A percentile compares a stretch with the other conserved stretches of the same genome.
Evolutionary conservation across 257 asterid species (phyloP).

Genomic region (Forsythia viridissima): DNA sequence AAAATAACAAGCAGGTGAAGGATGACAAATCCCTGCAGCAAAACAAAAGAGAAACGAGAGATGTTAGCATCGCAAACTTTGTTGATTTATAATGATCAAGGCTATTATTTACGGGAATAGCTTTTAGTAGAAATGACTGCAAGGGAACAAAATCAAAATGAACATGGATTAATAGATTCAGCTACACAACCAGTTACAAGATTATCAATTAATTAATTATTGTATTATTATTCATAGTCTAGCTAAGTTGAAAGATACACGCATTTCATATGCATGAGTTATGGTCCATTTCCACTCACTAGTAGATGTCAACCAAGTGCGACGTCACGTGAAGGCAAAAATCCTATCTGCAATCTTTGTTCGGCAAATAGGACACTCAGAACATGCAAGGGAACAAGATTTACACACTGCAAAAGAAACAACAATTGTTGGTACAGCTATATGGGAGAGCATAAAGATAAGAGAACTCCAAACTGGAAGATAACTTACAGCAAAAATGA

Average conservation of each 20-base stretch:
- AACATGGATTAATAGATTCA: no score
- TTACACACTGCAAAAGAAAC: conserved; percentile 75
- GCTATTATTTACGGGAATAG: no score
- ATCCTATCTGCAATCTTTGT: conserved; percentile 76
- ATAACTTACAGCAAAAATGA: conserved; percentile 87
- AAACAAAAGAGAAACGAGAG: conserved; percentile 3
- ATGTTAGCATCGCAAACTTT: neutral
- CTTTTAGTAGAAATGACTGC: no score
- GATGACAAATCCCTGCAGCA: conserved; percentile 41
- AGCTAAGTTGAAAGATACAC: no score
- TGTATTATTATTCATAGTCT: no score
- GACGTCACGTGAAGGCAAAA: conserved; percentile 67
- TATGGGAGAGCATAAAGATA: neutral
- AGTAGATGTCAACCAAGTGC: neutral
- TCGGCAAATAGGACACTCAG: conserved; percentile 88
- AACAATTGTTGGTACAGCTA: conserved; percentile 22
- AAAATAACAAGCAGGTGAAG: conserved; percentile 37
- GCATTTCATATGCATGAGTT: no score
- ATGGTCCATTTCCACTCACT: no score
- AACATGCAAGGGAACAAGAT: conserved; percentile 92
- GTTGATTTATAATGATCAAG: neutral
- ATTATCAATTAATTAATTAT: no score
- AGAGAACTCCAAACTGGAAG: neutral
- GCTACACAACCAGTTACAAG: no score
- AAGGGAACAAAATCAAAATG: no score